Base-by-base conservation (phyloP, 2,329 filamentous ascomycete species). In the Hyphodiscus sp. region DNA sequence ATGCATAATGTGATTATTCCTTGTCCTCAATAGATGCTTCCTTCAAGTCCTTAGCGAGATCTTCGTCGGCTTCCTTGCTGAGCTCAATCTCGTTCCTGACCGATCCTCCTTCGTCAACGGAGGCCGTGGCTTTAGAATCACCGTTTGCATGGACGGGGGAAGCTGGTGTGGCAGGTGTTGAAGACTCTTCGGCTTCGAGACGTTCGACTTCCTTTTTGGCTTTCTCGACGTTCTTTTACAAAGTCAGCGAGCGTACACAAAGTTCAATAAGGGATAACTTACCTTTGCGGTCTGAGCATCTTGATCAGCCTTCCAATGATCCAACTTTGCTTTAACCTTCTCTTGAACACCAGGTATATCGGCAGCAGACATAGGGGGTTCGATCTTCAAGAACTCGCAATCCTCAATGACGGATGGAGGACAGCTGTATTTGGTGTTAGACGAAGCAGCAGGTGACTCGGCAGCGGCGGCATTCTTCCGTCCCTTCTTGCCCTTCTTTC, bases 151-250 rank as follows among this genome's bases (percentile, higher is more conserved):
- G 71, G 54, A 74, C 71, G 57, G 74, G 77, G 61, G 70, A 68
- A 41, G 68, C 73, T n/a, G 69, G 63, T n/a, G 73, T 65, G 61
- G 70, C 73, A 58, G 78, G 77, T 56, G 55, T 43, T n/a, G 77
- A 77, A 57, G 75, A 72, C 65, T 81, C 80, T 60, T 80, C 76
- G 52, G 85, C 83, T 69, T 96, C 92, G 52, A 97, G 82, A 63
- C 85, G 85, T 69, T 91, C 89, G 59, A 99, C 95, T 72, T 96
- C 91, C 73, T 92, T 92, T 78, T 96, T 87, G 57, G 94, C 94
- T 74, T 96, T 96, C 60, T 90, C 89, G 57, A 97, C 86, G 78
- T 99, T 99, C 94, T 97, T 66, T 41, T 8, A 8, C 56, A 74
- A 67, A 74, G 67, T 54, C 51, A 53, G 61, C 55, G 66, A 60